Conservation (phyloP, 805 yeast genomes). For the Allodekkera sacchari region DNA sequence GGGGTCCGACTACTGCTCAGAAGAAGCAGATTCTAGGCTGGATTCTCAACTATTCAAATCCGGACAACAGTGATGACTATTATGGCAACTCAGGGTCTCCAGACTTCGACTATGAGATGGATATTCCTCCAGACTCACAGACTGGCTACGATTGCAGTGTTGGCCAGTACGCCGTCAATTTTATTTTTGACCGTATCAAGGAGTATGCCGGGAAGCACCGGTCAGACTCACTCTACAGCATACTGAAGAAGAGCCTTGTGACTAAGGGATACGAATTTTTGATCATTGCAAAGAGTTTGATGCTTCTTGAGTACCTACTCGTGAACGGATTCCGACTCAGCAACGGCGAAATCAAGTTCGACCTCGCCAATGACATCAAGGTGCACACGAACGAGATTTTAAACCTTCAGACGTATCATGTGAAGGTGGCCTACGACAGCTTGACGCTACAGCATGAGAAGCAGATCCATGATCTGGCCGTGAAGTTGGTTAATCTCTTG, state of each 20-base stretch:
- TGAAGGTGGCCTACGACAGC: constrained; percentile 15
- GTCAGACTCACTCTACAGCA: constrained; percentile 7
- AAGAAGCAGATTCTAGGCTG: constrained; percentile 22
- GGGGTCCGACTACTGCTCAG: constrained; percentile 45
- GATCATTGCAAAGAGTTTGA: constrained; percentile 19
- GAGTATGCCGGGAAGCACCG: constrained; percentile 10
- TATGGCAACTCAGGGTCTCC: neutral
- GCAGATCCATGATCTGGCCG: constrained; percentile 12
- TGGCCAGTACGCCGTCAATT: constrained; percentile 14
- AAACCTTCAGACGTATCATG: constrained; percentile 9
- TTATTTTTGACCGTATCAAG: constrained; percentile 11
- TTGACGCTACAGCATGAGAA: constrained; percentile 16
- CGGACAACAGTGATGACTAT: neutral
- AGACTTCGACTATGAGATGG: too few relatives aligned
- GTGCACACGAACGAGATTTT: constrained; percentile 9
- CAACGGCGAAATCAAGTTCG: constrained; percentile 10
- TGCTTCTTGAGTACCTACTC: constrained; percentile 18
- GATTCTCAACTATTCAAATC: constrained; percentile 13
- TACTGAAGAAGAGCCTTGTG: constrained; percentile 18
- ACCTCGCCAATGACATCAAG: constrained; percentile 14
- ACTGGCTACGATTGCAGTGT: constrained; percentile 9
- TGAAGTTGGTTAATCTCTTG: constrained; percentile 9
- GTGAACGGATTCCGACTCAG: constrained; percentile 17
- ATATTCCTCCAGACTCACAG: too few relatives aligned
- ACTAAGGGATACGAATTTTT: constrained; percentile 23